Conservation (phyloP, 371 early-diverging fungal species). For the Mucor lusitanicus region DNA sequence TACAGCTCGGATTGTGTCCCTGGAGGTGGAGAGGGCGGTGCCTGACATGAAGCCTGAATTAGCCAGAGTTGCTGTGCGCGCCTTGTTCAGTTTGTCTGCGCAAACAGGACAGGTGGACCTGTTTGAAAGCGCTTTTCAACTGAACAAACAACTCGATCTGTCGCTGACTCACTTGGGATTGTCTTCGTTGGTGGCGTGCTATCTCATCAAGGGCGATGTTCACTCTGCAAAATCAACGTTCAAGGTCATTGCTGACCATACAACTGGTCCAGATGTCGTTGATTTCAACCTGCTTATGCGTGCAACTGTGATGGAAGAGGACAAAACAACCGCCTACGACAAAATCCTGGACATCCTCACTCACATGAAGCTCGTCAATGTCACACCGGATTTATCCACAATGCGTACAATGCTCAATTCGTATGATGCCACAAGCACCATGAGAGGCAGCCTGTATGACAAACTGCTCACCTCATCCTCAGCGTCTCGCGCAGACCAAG, state of each 20-base stretch:
- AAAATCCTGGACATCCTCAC: constrained; percentile 37
- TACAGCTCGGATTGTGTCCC: constrained; percentile 11
- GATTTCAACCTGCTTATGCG: constrained; percentile 49
- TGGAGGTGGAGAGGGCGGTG: constrained; percentile 13
- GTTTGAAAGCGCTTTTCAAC: constrained; percentile 21
- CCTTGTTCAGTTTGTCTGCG: constrained; percentile 33
- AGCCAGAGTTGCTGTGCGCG: constrained; percentile 3
- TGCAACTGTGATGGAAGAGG: constrained; percentile 19
- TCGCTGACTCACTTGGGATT: constrained; percentile 26
- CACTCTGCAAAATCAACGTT: constrained; percentile 31
- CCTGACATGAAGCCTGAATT: constrained; percentile 2
- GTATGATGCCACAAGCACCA: constrained; percentile 20
- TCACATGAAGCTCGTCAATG: constrained; percentile 39
- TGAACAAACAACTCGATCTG: constrained; percentile 12
- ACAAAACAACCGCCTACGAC: constrained; percentile 11
- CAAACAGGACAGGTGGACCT: constrained; percentile 32
- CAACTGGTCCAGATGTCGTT: constrained; percentile 38
- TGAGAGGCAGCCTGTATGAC: constrained; percentile 22
- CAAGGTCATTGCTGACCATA: constrained; percentile 20
- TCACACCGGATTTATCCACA: constrained; percentile 35
- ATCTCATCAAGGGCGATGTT: constrained; percentile 23
- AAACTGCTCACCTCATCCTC: constrained; percentile 18
- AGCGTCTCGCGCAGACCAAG: constrained; percentile 21
- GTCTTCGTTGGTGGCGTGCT: constrained; percentile 37
- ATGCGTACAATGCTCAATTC: constrained; percentile 31